phyloP scores from a whole-genome alignment of 306 rosid species.

The Quercus cerris region DNA sequence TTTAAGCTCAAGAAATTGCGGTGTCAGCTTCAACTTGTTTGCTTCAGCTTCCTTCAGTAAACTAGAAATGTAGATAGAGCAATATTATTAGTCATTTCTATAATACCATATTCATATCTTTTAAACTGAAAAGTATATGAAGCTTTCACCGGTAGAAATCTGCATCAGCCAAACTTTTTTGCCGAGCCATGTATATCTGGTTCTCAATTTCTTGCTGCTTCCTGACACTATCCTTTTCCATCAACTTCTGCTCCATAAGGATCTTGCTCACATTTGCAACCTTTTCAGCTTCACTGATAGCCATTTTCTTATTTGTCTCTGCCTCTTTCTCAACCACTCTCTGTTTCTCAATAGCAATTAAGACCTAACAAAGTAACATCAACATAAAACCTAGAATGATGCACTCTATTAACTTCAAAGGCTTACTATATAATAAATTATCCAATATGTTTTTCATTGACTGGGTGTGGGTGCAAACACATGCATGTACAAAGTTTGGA shows the following conservation, averaged over 20 bases:
- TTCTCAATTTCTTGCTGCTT: conserved; percentile 79
- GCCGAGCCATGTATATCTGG: conserved; percentile 69
- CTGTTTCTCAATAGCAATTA: conserved; percentile 80
- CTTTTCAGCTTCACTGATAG: conserved; percentile 96
- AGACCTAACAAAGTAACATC: conserved; percentile 46
- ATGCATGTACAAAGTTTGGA: background rate
- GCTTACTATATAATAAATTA: background rate
- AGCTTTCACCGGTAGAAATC: conserved; percentile 64
- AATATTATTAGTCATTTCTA: conserved; percentile 1
- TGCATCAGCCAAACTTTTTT: conserved; percentile 84
- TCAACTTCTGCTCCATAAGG: conserved; percentile 79
- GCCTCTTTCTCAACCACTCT: conserved; percentile 84
- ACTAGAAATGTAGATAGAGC: too few species aligned
- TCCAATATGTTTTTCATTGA: background rate
- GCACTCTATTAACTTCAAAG: background rate
- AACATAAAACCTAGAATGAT: background rate
- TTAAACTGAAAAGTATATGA: background rate
- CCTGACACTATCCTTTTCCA: conserved; percentile 70
- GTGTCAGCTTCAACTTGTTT: too few species aligned
- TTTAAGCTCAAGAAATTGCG: too few species aligned
- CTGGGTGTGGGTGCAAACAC: too few species aligned
- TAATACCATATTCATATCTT: background rate
- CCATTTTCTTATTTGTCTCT: conserved; percentile 81
- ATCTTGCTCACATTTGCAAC: conserved; percentile 89
- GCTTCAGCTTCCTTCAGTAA: too few species aligned